phyloP scores from a whole-genome alignment of 371 early-diverging fungal species.

The Mortierella sp. region DNA sequence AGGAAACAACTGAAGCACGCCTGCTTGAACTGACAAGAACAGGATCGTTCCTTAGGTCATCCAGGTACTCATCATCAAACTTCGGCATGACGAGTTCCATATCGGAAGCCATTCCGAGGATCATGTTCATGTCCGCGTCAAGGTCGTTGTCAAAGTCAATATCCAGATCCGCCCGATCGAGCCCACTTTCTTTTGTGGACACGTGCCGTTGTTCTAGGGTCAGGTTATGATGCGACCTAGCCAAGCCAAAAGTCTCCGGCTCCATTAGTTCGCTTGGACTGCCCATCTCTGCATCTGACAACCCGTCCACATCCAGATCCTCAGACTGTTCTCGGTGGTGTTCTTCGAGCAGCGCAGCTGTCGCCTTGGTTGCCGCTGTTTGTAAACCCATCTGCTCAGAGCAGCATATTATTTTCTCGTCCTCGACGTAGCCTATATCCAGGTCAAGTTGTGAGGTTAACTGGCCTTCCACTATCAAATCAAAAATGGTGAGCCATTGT shows the following conservation, averaged over 20 bases:
- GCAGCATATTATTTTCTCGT: too few relatives aligned
- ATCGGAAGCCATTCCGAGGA: constrained; percentile 50
- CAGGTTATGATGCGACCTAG: too few relatives aligned
- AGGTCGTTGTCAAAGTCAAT: constrained; percentile 11
- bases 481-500: too few relatives aligned
- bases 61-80: constrained; percentile 43
- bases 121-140: constrained; percentile 37
- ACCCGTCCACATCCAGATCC: constrained; percentile 18
- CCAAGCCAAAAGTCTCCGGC: too few relatives aligned
- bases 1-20: constrained; percentile 4
- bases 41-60: constrained; percentile 22
- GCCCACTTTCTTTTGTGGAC: background rate
- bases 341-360: background rate
- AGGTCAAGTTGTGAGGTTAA: too few relatives aligned
- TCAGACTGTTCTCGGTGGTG: constrained; percentile 12
- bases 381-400: too few relatives aligned
- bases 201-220: too few relatives aligned
- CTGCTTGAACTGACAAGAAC: background rate
- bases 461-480: too few relatives aligned
- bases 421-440: too few relatives aligned
- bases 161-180: constrained; percentile 5
- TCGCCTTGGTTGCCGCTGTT: too few relatives aligned
- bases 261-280: background rate
- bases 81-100: constrained; percentile 49
- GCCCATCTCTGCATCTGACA: constrained; percentile 29